A percentile compares a stretch with the other conserved stretches of the same genome.
Evolutionary conservation across 805 yeast species (phyloP).

Genomic region (Saturnispora hagleri): DNA sequence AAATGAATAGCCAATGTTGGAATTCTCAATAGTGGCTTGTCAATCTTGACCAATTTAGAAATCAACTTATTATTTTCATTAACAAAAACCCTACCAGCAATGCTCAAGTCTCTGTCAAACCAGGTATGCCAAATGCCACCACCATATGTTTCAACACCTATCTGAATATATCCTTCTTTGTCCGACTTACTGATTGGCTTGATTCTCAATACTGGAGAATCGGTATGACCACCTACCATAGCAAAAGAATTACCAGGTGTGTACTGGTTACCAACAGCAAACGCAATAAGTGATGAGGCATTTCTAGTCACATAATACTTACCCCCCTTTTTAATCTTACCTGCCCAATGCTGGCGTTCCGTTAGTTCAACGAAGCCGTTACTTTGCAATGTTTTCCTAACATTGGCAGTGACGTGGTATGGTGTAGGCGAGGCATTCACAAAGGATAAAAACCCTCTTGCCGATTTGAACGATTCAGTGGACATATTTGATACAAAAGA

Average conservation of each 20-base stretch:
- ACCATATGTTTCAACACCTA: constrained; percentile 92
- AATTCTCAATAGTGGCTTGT: constrained; percentile 77
- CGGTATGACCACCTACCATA: constrained; percentile 93
- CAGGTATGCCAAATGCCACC: constrained; percentile 96
- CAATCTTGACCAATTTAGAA: constrained; percentile 67
- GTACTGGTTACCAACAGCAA: constrained; percentile 69
- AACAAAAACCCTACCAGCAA: constrained; percentile 88
- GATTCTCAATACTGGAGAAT: constrained; percentile 80
- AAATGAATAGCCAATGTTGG: constrained; percentile 94
- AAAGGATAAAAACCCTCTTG: constrained; percentile 61
- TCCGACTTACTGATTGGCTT: constrained; percentile 74
- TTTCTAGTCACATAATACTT: constrained; percentile 86
- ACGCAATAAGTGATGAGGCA: constrained; percentile 81
- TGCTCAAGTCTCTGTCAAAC: constrained; percentile 88
- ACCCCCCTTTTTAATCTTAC: constrained; percentile 41
- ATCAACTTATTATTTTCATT: constrained; percentile 39
- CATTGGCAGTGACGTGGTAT: constrained; percentile 76
- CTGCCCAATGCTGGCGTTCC: constrained; percentile 67
- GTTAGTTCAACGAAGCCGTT: constrained; percentile 69
- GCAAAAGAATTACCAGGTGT: constrained; percentile 73
- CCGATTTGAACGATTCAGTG: constrained; percentile 27
- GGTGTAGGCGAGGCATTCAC: constrained; percentile 88
- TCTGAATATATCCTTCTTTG: constrained; percentile 71
- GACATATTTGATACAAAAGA: constrained; percentile 4
- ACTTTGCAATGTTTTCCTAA: constrained; percentile 41